phyloP scores from a whole-genome alignment of 176 grass and related monocot genomes.

The Elaeis guineensis region DNA sequence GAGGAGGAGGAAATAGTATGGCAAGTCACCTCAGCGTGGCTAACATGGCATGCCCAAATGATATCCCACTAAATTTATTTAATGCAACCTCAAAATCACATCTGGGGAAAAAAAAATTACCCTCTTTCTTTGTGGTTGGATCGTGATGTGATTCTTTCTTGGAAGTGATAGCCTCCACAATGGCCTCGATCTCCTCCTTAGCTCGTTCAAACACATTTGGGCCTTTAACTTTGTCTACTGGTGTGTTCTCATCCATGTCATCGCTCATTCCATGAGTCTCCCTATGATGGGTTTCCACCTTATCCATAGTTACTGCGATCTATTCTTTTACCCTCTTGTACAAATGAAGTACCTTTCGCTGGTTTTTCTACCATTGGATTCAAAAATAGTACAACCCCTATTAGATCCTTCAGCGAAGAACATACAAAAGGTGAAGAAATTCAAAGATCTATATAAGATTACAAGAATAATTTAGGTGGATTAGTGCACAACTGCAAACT shows the following conservation, averaged over 20 bases:
- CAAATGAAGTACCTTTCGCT: neutral
- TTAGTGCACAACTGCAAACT: too few relatives aligned
- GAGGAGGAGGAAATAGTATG: too few relatives aligned
- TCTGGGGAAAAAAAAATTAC: neutral
- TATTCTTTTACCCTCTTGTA: neutral
- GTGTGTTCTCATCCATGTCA: neutral
- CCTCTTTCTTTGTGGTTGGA: neutral
- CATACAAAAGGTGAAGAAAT: too few relatives aligned
- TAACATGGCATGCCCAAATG: too few relatives aligned
- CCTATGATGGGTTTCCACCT: neutral
- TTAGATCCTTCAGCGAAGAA: too few relatives aligned
- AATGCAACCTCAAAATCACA: constrained; percentile 13
- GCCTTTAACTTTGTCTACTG: neutral
- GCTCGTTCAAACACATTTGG: constrained; percentile 20
- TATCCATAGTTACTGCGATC: neutral
- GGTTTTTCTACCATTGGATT: neutral
- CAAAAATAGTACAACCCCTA: too few relatives aligned
- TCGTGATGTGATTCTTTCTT: constrained; percentile 24
- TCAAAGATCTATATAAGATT: too few relatives aligned
- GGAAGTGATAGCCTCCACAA: constrained; percentile 25
- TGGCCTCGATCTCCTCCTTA: constrained; percentile 32
- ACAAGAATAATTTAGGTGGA: too few relatives aligned
- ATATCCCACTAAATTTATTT: too few relatives aligned
- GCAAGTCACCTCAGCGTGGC: too few relatives aligned
- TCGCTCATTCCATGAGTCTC: constrained; percentile 12